Conservation (phyloP, 176 grass and related monocot genomes). For the Oryza coarctata region DNA sequence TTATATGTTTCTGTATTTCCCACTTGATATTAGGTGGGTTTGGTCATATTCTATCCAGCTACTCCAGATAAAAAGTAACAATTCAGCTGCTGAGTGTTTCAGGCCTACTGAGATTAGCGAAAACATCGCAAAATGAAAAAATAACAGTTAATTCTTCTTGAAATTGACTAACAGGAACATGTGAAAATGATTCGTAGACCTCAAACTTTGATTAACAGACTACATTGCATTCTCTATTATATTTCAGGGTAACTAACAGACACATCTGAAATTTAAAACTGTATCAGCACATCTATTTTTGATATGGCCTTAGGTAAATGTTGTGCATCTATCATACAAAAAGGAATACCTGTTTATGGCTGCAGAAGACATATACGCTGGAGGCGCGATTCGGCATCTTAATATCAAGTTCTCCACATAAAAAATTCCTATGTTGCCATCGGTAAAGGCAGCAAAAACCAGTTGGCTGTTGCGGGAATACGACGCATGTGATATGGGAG, state of each 20-base stretch:
- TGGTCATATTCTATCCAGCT: constrained; percentile 1
- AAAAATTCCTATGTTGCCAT: constrained; percentile 88
- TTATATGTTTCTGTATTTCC: constrained; percentile 5
- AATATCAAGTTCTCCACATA: constrained; percentile 88
- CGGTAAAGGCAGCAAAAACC: constrained; percentile 78
- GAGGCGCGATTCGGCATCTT: constrained; percentile 75
- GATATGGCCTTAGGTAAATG: background rate
- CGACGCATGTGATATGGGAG: constrained; percentile 74
- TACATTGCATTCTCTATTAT: background rate
- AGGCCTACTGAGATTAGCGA: background rate
- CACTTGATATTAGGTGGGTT: background rate
- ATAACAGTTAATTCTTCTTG: background rate
- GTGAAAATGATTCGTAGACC: background rate
- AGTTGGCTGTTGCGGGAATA: constrained; percentile 89
- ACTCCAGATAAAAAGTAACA: background rate
- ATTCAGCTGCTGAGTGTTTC: background rate
- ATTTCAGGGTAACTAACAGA: background rate
- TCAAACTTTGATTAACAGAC: background rate
- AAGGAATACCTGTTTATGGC: constrained; percentile 53
- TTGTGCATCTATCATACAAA: constrained; percentile 7
- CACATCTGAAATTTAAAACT: constrained; percentile 21
- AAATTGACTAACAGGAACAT: background rate
- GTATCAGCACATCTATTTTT: too few relatives aligned
- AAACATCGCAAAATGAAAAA: too few relatives aligned
- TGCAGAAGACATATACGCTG: constrained; percentile 56